Base-by-base conservation (phyloP, 352 stramenopile genomes). In the Aphanomyces euteiches region DNA sequence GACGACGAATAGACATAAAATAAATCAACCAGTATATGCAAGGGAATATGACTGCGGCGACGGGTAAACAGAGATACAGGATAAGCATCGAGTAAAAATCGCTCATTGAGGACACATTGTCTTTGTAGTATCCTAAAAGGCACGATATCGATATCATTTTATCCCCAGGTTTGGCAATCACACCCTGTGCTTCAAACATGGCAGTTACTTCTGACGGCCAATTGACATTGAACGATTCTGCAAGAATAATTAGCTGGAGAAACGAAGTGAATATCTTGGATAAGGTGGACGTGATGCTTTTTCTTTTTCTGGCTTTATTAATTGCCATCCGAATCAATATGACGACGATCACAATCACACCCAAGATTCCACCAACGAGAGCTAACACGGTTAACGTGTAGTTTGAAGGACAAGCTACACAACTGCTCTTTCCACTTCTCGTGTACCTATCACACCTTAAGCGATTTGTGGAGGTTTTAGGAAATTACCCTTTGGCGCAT, bases 261-360 rank as follows among this genome's bases (percentile, higher is more conserved):
- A 63, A 70, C 2, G 64, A 70, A 17, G 64, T 70, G 28, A 70
- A 70, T 28, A 70, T 70, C 21, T 70, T 61, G 54, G 37, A 56
- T 19, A 70, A 17, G 39, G 61, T 63, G 13, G 64, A 70, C 13
- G n/a, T 39, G 34, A 70, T 59, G 17, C 61, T 47, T 6, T 38
- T 40, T 15, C 47, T 48, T 19, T 19, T 12, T 13, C 34, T 28
- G 5, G 64, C 21, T 50, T 70, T 70, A 37, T 70, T 70, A 40
- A 70, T 70, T 7, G 64, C 56, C 64, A 70, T 70, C 7, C 37
- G 8, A 45, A 70, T 70, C 3, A 70, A 38, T 7, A 50, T n/a
- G 17, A 50, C 43, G 43, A 50, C 43, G 10, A 50, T n/a, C 10
- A 50, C 17, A 12, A 70, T 15, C 8, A 37, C 21, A 15, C 47